Evolutionary conservation across 2,329 filamentous ascomycete genomes (phyloP).

Genomic region (Xylariaceae sp.): DNA sequence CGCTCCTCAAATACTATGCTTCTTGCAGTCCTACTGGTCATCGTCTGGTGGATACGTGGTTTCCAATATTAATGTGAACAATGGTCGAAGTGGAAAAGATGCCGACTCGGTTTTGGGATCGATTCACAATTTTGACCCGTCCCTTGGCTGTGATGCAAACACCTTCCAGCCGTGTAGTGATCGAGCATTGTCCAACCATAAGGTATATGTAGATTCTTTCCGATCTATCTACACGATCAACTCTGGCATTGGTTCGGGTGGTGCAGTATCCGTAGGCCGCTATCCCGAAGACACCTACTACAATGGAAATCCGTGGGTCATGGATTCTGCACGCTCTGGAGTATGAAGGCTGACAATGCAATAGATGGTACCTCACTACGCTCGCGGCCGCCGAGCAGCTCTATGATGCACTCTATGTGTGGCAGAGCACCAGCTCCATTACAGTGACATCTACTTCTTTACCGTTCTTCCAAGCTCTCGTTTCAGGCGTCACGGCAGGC

Average conservation of each 20-base stretch:
- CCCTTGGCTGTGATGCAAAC: slow-evolving; percentile 59
- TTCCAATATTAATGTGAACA: slow-evolving; percentile 64
- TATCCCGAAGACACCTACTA: slow-evolving; percentile 73
- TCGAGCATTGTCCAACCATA: slow-evolving; percentile 69
- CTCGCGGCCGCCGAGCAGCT: slow-evolving; percentile 76
- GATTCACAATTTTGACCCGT: slow-evolving; percentile 67
- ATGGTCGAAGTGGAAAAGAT: slow-evolving; percentile 65
- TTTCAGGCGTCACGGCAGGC: slow-evolving; percentile 54
- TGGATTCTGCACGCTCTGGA: background rate
- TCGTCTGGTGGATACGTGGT: slow-evolving; percentile 55
- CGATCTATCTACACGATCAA: slow-evolving; percentile 68
- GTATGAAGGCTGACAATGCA: slow-evolving; percentile 8
- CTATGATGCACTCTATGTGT: slow-evolving; percentile 71
- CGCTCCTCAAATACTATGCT: slow-evolving; percentile 69
- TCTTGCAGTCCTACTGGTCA: slow-evolving; percentile 71
- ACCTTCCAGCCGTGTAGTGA: slow-evolving; percentile 78
- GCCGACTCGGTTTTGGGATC: slow-evolving; percentile 65
- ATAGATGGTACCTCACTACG: slow-evolving; percentile 69
- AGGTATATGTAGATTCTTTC: slow-evolving; percentile 72
- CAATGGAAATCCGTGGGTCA: slow-evolving; percentile 61
- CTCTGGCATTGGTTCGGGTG: slow-evolving; percentile 54
- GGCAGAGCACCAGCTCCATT: slow-evolving; percentile 60
- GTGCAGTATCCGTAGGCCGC: slow-evolving; percentile 60
- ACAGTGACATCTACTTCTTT: slow-evolving; percentile 62
- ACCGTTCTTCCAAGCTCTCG: slow-evolving; percentile 66